phyloP scores from a whole-genome alignment of 1,284 basidiomycete genomes.

The Phaffia rhodozyma region DNA sequence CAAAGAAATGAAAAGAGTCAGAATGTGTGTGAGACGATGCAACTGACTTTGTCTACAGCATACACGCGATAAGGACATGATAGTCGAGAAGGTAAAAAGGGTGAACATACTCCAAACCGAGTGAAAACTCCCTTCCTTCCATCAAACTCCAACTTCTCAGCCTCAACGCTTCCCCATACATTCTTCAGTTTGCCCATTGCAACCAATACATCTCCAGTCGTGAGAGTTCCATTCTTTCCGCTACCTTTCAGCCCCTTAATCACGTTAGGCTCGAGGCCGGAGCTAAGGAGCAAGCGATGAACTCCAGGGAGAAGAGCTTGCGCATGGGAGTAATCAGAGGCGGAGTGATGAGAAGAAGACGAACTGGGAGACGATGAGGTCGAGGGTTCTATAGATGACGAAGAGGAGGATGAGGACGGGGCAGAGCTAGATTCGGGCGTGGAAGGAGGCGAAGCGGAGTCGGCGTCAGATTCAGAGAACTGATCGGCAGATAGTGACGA shows the following conservation, averaged over 20 bases:
- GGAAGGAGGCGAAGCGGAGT: slow-evolving; percentile 23
- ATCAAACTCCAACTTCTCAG: slow-evolving; percentile 5
- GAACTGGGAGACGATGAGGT: slow-evolving; percentile 10
- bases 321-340: slow-evolving; percentile 11
- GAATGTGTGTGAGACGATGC: background rate
- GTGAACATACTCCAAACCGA: slow-evolving; percentile 1
- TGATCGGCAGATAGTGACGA: slow-evolving; percentile 57
- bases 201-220: slow-evolving; percentile 76
- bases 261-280: slow-evolving; percentile 33
- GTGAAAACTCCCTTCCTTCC: slow-evolving; percentile 5
- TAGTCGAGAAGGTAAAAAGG: background rate
- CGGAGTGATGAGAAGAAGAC: background rate
- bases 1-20: background rate
- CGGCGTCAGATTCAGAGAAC: slow-evolving; percentile 15
- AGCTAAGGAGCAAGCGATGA: slow-evolving; percentile 29
- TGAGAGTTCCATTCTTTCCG: slow-evolving; percentile 75
- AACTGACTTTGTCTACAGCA: too few species aligned
- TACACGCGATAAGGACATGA: too few species aligned
- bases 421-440: slow-evolving; percentile 27
- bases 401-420: slow-evolving; percentile 31
- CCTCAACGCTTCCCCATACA: slow-evolving; percentile 43
- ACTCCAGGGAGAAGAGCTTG: slow-evolving; percentile 19
- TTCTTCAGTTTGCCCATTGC: slow-evolving; percentile 52
- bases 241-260: slow-evolving; percentile 45
- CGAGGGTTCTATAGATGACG: slow-evolving; percentile 32